A percentile compares a stretch with the other conserved stretches of the same genome.
phyloP scores from a whole-genome alignment of 2,329 filamentous ascomycete species.

The Penicillium sp. region DNA sequence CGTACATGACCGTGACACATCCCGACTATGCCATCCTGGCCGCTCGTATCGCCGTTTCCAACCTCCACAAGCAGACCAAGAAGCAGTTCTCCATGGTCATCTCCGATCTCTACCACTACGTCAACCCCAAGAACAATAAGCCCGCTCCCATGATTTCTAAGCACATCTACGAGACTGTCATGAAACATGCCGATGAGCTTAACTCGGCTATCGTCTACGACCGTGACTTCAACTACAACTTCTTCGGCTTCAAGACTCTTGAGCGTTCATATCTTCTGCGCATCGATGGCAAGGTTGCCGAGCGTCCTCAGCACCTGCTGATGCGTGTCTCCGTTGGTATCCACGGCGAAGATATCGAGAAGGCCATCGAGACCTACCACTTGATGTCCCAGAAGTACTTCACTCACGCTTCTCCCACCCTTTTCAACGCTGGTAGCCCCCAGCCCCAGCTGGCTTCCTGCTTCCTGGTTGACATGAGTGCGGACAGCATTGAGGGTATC shows the following conservation, averaged over 20 bases:
- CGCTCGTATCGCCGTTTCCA: slow-evolving; percentile 96
- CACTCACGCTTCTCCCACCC: slow-evolving; percentile 94
- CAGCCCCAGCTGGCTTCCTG: slow-evolving; percentile 94
- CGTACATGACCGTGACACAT: slow-evolving; percentile 99
- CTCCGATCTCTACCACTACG: slow-evolving; percentile 88
- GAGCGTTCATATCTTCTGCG: slow-evolving; percentile 97
- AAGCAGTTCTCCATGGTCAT: slow-evolving; percentile 99
- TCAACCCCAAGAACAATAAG: slow-evolving; percentile 87
- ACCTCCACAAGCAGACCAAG: slow-evolving; percentile 99
- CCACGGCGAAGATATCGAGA: slow-evolving; percentile 91
- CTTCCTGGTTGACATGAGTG: slow-evolving; percentile 99
- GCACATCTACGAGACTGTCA: slow-evolving; percentile 85
- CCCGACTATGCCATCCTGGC: slow-evolving; percentile 98
- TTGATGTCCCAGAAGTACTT: slow-evolving; percentile 99
- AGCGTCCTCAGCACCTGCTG: slow-evolving; percentile 98
- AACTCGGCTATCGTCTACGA: slow-evolving; percentile 99
- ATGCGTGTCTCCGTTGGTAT: slow-evolving; percentile 99
- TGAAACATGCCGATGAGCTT: slow-evolving; percentile 93
- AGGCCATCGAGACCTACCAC: slow-evolving; percentile 95
- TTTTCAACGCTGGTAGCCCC: slow-evolving; percentile 97
- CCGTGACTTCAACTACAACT: slow-evolving; percentile 99
- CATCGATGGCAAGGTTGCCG: slow-evolving; percentile 91
- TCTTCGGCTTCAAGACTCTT: slow-evolving; percentile 99
- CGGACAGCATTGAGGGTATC: slow-evolving; percentile 98
- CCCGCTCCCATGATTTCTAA: slow-evolving; percentile 92